phyloP scores from a whole-genome alignment of 257 asterid species.

The Primulina tabacum region DNA sequence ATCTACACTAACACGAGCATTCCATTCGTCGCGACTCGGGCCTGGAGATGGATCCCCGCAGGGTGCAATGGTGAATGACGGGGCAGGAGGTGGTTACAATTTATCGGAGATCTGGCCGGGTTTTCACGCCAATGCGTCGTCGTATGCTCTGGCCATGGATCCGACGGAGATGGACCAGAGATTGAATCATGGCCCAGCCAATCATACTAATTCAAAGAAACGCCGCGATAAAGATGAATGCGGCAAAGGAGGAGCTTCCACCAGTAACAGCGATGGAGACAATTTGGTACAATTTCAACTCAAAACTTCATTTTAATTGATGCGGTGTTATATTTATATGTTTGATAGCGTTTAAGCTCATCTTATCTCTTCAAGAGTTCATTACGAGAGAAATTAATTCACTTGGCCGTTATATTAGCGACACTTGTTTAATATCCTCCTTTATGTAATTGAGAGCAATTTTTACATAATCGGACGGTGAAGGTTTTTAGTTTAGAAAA shows the following conservation, averaged over 20 bases:
- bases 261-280: conserved; percentile 38
- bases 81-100: conserved; percentile 36
- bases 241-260: conserved; percentile 44
- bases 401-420: not conserved
- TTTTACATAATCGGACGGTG: too few species aligned
- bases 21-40: conserved; percentile 22
- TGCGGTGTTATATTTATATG: not conserved
- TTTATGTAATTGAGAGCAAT: too few species aligned
- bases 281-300: conserved; percentile 33
- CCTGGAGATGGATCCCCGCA: conserved; percentile 53
- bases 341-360: not conserved
- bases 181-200: conserved; percentile 36
- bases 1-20: conserved; percentile 27
- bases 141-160: conserved; percentile 45
- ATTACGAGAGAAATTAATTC: not conserved
- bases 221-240: conserved; percentile 43
- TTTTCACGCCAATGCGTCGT: conserved; percentile 44
- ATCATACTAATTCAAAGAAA: conserved; percentile 44
- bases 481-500: too few species aligned
- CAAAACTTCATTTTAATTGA: conserved; percentile 3
- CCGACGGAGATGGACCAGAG: conserved; percentile 46
- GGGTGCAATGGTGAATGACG: conserved; percentile 44
- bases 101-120: conserved; percentile 65
- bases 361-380: not conserved
- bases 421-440: not conserved